A percentile compares a stretch with the other conserved stretches of the same genome.
These are phyloP conservation scores for Pseudogymnoascus destructans DNA, from an alignment of 2,329 filamentous ascomycete genomes.

Conservation along the genomic window DNA sequence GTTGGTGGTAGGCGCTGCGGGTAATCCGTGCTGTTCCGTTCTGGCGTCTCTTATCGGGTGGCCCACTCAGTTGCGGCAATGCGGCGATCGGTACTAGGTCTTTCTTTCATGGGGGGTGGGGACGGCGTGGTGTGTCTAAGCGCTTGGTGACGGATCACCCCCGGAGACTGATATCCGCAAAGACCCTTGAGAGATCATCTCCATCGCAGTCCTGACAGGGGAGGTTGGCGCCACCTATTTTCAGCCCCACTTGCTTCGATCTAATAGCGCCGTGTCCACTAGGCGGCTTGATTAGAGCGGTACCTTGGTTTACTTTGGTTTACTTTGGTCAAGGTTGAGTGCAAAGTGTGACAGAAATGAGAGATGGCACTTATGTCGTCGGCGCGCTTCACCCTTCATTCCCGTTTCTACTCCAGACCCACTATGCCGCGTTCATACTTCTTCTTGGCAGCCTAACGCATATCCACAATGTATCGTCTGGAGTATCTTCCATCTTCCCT, in stretches of 20 bases:
- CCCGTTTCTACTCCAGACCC: not conserved
- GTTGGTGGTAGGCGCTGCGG: not conserved
- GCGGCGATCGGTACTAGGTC: not conserved
- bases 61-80: not conserved
- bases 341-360: conserved; percentile 1
- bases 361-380: not conserved
- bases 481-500: not conserved
- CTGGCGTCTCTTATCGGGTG: not conserved
- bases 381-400: not conserved
- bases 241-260: not conserved
- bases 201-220: not conserved
- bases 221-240: not conserved
- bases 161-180: not conserved
- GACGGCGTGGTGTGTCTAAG: not conserved
- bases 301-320: not conserved
- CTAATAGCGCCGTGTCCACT: not conserved
- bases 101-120: not conserved
- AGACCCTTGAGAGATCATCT: not conserved
- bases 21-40: not conserved
- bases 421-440: not conserved
- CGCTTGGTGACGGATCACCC: not conserved
- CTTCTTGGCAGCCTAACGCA: not conserved
- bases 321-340: not conserved
- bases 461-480: not conserved
- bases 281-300: not conserved